Evolutionary conservation across 2,329 filamentous ascomycete genomes (phyloP).

Genomic region (Elsinoe fawcettii): DNA sequence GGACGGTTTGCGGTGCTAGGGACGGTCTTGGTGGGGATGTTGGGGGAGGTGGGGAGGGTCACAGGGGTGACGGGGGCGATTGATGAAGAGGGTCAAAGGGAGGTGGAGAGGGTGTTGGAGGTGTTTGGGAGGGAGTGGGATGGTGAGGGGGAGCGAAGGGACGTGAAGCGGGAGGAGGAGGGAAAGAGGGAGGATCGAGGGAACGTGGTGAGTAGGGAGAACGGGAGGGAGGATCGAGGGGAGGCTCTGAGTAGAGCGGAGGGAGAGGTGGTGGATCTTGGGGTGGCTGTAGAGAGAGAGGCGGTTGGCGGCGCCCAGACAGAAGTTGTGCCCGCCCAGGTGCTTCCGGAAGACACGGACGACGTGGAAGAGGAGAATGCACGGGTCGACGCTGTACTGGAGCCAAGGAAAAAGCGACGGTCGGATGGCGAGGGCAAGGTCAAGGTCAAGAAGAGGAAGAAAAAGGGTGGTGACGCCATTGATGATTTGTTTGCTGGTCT

Average conservation of each 20-base stretch:
- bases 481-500: slow-evolving; percentile 62
- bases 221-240: background rate
- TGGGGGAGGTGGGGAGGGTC: slow-evolving; percentile 35
- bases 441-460: slow-evolving; percentile 39
- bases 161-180: slow-evolving; percentile 21
- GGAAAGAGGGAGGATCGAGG: slow-evolving; percentile 26
- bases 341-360: no score
- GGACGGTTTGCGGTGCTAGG: slow-evolving; percentile 40
- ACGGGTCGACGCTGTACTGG: slow-evolving; percentile 2
- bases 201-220: slow-evolving; percentile 30
- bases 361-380: background rate
- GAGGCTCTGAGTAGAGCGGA: background rate
- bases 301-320: background rate
- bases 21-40: slow-evolving; percentile 36
- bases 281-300: no score
- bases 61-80: slow-evolving; percentile 35
- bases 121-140: slow-evolving; percentile 37
- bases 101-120: slow-evolving; percentile 36
- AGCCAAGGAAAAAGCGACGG: slow-evolving; percentile 20
- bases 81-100: slow-evolving; percentile 35
- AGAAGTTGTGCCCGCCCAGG: no score
- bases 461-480: slow-evolving; percentile 58
- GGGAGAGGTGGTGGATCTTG: background rate
- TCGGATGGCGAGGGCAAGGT: background rate
- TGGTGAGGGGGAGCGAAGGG: slow-evolving; percentile 27